Base-by-base conservation (phyloP, 768 basidiomycete genomes). In the Amanita phalloides region DNA sequence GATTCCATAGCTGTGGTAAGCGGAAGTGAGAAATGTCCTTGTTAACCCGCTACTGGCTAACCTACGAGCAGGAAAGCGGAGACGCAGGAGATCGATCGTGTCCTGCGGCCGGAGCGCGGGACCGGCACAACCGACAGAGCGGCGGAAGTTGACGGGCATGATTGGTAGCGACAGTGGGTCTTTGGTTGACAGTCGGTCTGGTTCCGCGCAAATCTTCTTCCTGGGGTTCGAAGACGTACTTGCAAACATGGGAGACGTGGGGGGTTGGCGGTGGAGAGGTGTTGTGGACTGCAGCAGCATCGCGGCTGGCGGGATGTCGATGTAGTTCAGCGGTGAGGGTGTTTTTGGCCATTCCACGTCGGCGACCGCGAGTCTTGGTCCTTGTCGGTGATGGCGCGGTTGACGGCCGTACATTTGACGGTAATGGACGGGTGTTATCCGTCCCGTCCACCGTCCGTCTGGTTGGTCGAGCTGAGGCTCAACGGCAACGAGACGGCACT, bases 101-200 rank as follows among this genome's bases (percentile, higher is more conserved):
- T 96, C 92, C 66, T 90, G 89, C 17, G 93, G 56, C 92, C 91
- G 94, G 60, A 94, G 94, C 6, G 92, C 67, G 0, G 87, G 84
- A 0, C 89, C 88, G 3, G 80, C 72, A 57, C 75, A 82, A 5
- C 80, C 75, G 3, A 93, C 77, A 54, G 94, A 94, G 21, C 89
- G 71, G 55, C 83, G 77, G 60, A 93, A 93, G 61, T 92, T 90
- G 56, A 73, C 77, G 1, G 86, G 82, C 56, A 83, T 85, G 25
- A 82, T 81, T 0, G 82, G 86, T 3, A 95, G 68, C 1, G 87
- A 89, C 4, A 95, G 73, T 0, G 87, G 78, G 58, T 86, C 86
- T 26, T 71, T 70, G 1, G 76, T 77, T 14, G 78, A 79, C 11
- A 86, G 64, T n/a, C 35, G 45, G 33, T 56, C 54, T 17, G 60